Base-by-base conservation (phyloP, 2,329 filamentous ascomycete genomes). In the Diaporthe australafricana region DNA sequence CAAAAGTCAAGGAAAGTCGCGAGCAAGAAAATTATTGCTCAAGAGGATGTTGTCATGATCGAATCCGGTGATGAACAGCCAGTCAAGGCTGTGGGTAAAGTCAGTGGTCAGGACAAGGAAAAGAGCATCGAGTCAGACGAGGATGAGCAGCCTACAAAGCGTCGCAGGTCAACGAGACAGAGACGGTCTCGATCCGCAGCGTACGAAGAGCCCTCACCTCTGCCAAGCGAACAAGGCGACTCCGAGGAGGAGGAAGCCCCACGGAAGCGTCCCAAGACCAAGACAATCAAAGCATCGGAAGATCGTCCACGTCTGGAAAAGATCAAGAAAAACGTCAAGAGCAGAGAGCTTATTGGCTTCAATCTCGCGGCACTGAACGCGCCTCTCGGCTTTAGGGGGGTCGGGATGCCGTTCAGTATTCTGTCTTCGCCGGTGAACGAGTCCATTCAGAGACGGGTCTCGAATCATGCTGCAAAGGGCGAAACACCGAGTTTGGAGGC, bases 331-430 rank as follows among this genome's bases (percentile, higher is more conserved):
- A 83, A 83, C 52, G 78, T 87, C 55, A 85, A 81, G 72, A 86
- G 85, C 76, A 84, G 78, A 73, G 85, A 87, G 70, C 81, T 87
- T n/a, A 79, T 87, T 65, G 85, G 85, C 3, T 84, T 83, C 56
- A 57, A 69, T 5, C 56, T 73, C 20, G 47, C 52, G 30, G 57
- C 66, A 22, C 65, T 70, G 50, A 70, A 72, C 8, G 70, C 57
- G 12, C 56, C 57, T 52, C 57, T 70, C 53, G 57, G 70, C 65
- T 57, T 53, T 73, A 72, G 72, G 48, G 65, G 65, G 38, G 55
- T 72, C 45, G 72, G 72, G 32, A 63, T 73, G 45, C 72, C 72
- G 11, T 72, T 73, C 53, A 62, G 65, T 55, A 66, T 66, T 38
- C 30, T 73, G 11, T 77, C 40, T 74, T 75, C 14, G 70, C 75